A percentile compares a stretch with the other conserved stretches of the same genome.
Evolutionary conservation across 164 flowering plant genomes (phyloP).

Genomic region (Tetrastigma voinierianum): DNA sequence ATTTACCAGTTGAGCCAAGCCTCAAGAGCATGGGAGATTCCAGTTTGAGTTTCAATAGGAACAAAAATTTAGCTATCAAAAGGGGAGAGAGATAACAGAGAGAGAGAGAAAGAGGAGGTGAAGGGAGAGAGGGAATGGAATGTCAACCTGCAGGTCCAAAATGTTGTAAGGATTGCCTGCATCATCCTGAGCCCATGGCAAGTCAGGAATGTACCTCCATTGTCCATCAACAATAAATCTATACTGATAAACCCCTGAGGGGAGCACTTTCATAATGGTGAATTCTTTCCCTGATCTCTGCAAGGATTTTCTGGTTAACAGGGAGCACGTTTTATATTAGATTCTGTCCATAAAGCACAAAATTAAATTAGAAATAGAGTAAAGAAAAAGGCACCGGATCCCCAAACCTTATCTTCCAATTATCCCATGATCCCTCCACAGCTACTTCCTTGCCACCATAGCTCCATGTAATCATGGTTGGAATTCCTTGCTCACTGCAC

Average conservation of each 20-base stretch:
- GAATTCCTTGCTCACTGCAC: slow-evolving; percentile 66
- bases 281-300: slow-evolving; percentile 90
- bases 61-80: no score
- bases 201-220: slow-evolving; percentile 70
- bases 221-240: slow-evolving; percentile 83
- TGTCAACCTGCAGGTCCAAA: slow-evolving; percentile 72
- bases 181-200: slow-evolving; percentile 71
- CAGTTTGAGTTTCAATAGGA: no score
- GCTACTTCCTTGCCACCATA: slow-evolving; percentile 76
- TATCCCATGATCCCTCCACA: slow-evolving; percentile 94
- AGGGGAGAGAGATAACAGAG: no score
- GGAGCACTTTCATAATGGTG: slow-evolving; percentile 77
- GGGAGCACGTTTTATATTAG: not conserved
- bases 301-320: slow-evolving; percentile 53
- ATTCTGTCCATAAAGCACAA: slow-evolving; percentile 2
- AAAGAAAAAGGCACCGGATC: not conserved
- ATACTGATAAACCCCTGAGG: slow-evolving; percentile 89
- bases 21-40: no score
- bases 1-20: no score
- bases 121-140: no score
- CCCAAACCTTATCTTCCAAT: slow-evolving; percentile 70
- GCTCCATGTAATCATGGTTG: slow-evolving; percentile 88
- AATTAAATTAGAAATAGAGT: not conserved
- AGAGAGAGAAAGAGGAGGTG: no score
- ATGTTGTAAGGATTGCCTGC: slow-evolving; percentile 62